Evolutionary conservation across 768 basidiomycete genomes (phyloP), one percentile per base, ranked within the genome.

Genomic region (Gymnopilus junonius): DNA sequence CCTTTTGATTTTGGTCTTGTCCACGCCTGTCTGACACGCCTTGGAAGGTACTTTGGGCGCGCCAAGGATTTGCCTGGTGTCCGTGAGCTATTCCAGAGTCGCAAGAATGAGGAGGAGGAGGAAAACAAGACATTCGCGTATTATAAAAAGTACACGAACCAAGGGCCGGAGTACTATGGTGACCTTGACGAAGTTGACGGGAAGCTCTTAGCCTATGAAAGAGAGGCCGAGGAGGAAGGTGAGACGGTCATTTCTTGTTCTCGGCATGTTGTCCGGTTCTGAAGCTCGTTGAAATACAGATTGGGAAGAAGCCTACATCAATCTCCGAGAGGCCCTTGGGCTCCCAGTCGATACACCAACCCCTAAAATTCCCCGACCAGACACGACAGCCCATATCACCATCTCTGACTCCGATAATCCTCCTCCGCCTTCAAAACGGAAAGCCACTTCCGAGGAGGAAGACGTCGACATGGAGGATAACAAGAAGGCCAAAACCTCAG

Each of bases 61-160:
- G 95, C 97, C 3, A 97, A 94, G 74, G 97, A 99, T 59, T 80
- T 99, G 1, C 97, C 97, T 0, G 96, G 97, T 39, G 94, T 98
- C 11, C 89, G 90, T 61, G 97, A 99, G 75, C 85, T 99, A n/a
- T 99, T 98, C 72, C 82, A 91, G 73, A 88, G 89, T 74, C 86
- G 89, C 46, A 92, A 94, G 76, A 85, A 88, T 69, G 93, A 95
- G 55, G 93, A 93, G 48, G 91, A 93, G 34, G 96, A 97, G 73
- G 95, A 97, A 75, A 93, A 88, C 65, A 86, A 87, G 64, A 85
- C 88, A 0, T 76, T 89, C 20, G 82, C 84, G 0, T 91, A 84
- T 71, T 95, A 94, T 77, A 92, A 92, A 76, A 94, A 93, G 75
- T 98, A 95, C 73, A 85, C 88, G 77, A 87, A 91, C 67, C 93